Evolutionary conservation across 2,329 filamentous ascomycete species (phyloP).

Genomic region (Piedraia hortae): DNA sequence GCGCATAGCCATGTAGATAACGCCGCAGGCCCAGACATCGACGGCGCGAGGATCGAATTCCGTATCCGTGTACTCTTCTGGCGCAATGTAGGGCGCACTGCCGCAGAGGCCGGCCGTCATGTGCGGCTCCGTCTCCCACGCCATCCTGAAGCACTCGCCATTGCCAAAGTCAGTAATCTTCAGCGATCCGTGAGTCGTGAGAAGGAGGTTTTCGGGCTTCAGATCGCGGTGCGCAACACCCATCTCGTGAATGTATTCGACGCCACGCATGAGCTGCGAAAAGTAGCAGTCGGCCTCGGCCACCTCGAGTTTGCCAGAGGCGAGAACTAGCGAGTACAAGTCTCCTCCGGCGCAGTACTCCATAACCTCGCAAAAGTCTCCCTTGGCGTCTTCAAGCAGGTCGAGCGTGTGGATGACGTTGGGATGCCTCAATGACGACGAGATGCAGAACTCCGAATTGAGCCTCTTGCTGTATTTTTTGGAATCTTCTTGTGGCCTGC

Average conservation of each 20-base stretch:
- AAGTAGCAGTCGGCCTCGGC: conserved; percentile 93
- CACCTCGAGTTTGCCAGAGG: conserved; percentile 75
- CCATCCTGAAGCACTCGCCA: conserved; percentile 97
- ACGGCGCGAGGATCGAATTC: conserved; percentile 96
- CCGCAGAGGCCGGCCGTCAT: conserved; percentile 95
- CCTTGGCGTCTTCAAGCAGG: conserved; percentile 81
- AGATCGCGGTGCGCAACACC: conserved; percentile 89
- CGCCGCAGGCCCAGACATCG: conserved; percentile 91
- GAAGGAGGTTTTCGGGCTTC: conserved; percentile 84
- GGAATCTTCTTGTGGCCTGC: conserved; percentile 73
- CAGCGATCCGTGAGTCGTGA: conserved; percentile 73
- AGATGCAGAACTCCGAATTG: conserved; percentile 95
- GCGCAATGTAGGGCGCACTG: conserved; percentile 88
- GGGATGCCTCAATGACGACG: conserved; percentile 79
- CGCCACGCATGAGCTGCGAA: conserved; percentile 96
- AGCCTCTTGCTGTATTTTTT: conserved; percentile 96
- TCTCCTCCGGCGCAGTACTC: conserved; percentile 95
- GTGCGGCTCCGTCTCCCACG: conserved; percentile 93
- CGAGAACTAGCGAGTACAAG: conserved; percentile 73
- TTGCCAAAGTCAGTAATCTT: conserved; percentile 99
- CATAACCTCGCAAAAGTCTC: conserved; percentile 97
- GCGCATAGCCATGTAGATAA: conserved; percentile 99
- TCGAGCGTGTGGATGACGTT: conserved; percentile 97
- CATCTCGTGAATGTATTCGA: conserved; percentile 99
- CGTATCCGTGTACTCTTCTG: conserved; percentile 81